Evolutionary conservation across 2,329 filamentous ascomycete genomes (phyloP).

Genomic region (Exophiala sp.): DNA sequence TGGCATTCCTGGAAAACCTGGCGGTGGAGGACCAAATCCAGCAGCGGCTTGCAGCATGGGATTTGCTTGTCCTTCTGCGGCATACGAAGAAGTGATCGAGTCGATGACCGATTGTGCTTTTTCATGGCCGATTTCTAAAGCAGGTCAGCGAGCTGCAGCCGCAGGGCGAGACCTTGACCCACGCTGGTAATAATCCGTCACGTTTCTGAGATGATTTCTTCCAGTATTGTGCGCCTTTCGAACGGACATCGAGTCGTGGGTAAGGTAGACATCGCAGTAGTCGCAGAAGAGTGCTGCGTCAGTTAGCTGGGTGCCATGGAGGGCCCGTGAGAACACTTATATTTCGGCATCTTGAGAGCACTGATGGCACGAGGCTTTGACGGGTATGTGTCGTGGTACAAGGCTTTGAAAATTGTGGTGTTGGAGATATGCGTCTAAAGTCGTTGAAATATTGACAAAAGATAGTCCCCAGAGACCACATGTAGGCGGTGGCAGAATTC

Average conservation of each 20-base stretch:
- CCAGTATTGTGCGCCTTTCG: conserved; percentile 97
- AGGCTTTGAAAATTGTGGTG: not conserved
- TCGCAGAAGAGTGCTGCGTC: conserved; percentile 71
- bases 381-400: not conserved
- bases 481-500: conserved; percentile 1
- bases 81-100: conserved; percentile 93
- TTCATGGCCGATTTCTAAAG: conserved; percentile 88
- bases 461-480: no score
- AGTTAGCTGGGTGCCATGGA: conserved; percentile 35
- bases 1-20: conserved; percentile 56
- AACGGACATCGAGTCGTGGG: conserved; percentile 99
- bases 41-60: conserved; percentile 65
- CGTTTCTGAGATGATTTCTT: conserved; percentile 93
- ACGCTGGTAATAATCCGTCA: conserved; percentile 98
- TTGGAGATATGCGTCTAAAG: no score
- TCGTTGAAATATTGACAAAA: no score
- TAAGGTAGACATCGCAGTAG: conserved; percentile 99
- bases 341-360: conserved; percentile 71
- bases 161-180: conserved; percentile 31
- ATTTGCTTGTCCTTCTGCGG: conserved; percentile 87
- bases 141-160: conserved; percentile 3
- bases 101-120: conserved; percentile 98
- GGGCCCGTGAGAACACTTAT: conserved; percentile 53
- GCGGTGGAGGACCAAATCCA: conserved; percentile 52
- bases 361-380: no score